phyloP scores from a whole-genome alignment of 495 filamentous ascomycete species.

The Daldinia decipiens region DNA sequence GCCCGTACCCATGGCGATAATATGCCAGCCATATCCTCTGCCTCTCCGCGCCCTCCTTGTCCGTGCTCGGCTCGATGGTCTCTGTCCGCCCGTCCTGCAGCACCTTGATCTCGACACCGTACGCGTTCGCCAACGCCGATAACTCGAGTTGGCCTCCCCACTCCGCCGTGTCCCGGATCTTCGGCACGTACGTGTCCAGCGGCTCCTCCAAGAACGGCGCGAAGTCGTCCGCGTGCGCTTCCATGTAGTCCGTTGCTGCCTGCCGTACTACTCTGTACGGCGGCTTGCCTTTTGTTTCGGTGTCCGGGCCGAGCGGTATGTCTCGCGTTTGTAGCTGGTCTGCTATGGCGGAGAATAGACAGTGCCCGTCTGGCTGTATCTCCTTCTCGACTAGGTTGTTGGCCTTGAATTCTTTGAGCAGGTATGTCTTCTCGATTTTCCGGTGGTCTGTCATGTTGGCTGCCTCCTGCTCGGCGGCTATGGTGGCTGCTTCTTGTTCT shows the following conservation, averaged over 20 bases:
- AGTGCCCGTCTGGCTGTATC: constrained; percentile 92
- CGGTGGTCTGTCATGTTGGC: constrained; percentile 77
- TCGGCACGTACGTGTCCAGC: constrained; percentile 74
- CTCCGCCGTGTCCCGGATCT: constrained; percentile 88
- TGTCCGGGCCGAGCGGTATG: constrained; percentile 51
- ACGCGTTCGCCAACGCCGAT: constrained; percentile 82
- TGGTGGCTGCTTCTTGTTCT: constrained; percentile 74
- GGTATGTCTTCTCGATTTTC: constrained; percentile 72
- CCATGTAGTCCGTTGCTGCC: constrained; percentile 68
- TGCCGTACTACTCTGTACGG: constrained; percentile 65
- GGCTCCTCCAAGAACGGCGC: constrained; percentile 83
- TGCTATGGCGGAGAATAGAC: constrained; percentile 92
- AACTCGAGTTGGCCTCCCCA: constrained; percentile 97
- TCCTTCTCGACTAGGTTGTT: constrained; percentile 76
- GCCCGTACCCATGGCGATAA: constrained; percentile 88
- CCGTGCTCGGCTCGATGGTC: constrained; percentile 68
- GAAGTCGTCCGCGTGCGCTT: constrained; percentile 62
- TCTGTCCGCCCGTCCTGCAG: constrained; percentile 85
- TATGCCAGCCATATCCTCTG: constrained; percentile 88
- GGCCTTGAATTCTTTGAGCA: constrained; percentile 71
- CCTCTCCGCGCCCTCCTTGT: constrained; percentile 36
- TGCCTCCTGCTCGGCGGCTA: constrained; percentile 78
- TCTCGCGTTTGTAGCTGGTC: constrained; percentile 72
- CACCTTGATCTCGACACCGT: constrained; percentile 83
- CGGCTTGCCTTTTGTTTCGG: constrained; percentile 30